Evolutionary conservation across 2,329 filamentous ascomycete genomes (phyloP), one percentile per base, ranked within the genome.

Genomic region (Exophiala xenobiotica): DNA sequence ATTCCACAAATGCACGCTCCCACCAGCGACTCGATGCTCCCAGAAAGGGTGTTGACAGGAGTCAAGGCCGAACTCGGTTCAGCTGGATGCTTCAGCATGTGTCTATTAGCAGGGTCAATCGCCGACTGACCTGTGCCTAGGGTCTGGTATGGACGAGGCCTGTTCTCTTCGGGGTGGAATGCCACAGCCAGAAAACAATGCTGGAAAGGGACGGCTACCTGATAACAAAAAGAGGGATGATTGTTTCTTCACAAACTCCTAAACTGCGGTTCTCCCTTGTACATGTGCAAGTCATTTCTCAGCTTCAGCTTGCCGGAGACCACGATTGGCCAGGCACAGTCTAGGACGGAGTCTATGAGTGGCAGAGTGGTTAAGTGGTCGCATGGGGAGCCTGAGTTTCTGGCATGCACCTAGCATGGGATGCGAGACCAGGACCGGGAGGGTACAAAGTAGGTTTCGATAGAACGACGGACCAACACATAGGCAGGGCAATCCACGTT

Each of bases 361-460:
- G 18, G 31, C n/a, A 16, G 40, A 39, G 41, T 43, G 39, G 49
- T 50, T 44, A 44, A 55, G 51, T 39, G 41, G 41, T 47, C 27
- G 48, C 26, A 45, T 43, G 46, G 45, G 48, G 31, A 52, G 52
- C 38, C 48, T 47, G 55, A 47, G 48, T 51, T 53, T 51, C 49
- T 58, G 55, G 54, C 54, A 51, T 40, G 48, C 49, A 50, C 49
- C 49, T 58, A 51, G 54, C 54, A 51, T 40, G 38, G 37, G 4
- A 40, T 20, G n/a, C 38, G 47, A 41, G 46, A 57, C 54, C 18
- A 40, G 51, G 51, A 38, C 37, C 33, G 47, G 51, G 45, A 20
- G 35, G 46, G 45, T 31, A 47, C 38, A 14, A 31, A 46, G 29
- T 38, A 41, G 37, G 24, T 22, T 49, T 49, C 46, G 49, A 51